Evolutionary conservation across 768 basidiomycete genomes (phyloP).

Genomic region (Psilocybe cubensis): DNA sequence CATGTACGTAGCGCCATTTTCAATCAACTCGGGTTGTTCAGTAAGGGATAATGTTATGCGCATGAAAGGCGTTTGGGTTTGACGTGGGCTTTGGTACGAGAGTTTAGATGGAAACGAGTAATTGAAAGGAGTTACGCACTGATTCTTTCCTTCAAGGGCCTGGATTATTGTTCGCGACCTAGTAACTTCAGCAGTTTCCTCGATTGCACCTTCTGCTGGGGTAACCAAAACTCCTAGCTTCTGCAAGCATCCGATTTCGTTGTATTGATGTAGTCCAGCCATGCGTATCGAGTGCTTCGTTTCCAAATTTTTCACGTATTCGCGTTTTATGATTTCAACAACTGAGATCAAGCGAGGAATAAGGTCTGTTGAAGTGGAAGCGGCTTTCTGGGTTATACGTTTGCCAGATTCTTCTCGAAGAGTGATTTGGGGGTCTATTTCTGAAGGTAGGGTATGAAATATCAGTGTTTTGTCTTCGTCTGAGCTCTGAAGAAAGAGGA

Average conservation of each 20-base stretch:
- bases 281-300: constrained; percentile 40
- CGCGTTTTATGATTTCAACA: constrained; percentile 84
- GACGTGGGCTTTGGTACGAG: constrained; percentile 45
- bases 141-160: constrained; percentile 61
- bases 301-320: constrained; percentile 63
- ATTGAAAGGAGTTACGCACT: constrained; percentile 47
- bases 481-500: constrained; percentile 33
- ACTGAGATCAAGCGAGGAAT: constrained; percentile 75
- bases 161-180: constrained; percentile 38
- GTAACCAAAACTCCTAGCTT: constrained; percentile 29
- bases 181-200: constrained; percentile 10
- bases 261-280: constrained; percentile 77
- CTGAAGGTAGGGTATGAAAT: constrained; percentile 62
- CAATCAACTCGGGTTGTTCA: constrained; percentile 42
- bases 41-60: constrained; percentile 61
- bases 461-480: constrained; percentile 52
- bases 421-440: constrained; percentile 4
- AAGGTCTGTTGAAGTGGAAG: constrained; percentile 35
- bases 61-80: constrained; percentile 68
- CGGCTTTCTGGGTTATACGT: constrained; percentile 5
- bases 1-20: constrained; percentile 58
- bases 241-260: constrained; percentile 64
- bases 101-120: constrained; percentile 2
- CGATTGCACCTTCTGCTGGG: constrained; percentile 10
- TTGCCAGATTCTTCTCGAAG: background rate